A percentile compares a stretch with the other conserved stretches of the same genome.
phyloP scores from a whole-genome alignment of 164 flowering plant species.

The Magnolia kwangsiensis region DNA sequence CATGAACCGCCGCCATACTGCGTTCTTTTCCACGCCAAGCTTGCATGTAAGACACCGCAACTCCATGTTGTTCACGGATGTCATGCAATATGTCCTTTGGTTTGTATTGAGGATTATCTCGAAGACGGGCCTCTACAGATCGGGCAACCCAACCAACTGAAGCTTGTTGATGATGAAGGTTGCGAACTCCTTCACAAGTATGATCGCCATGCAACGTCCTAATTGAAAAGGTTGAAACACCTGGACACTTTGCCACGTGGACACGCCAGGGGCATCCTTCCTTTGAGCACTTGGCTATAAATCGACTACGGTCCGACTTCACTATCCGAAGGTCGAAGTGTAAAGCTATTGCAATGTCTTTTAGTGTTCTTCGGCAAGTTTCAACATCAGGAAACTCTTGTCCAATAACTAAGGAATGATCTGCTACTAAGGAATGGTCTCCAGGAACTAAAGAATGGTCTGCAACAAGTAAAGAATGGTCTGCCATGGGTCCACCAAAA shows the following conservation, averaged over 20 bases:
- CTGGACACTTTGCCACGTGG: constrained; percentile 85
- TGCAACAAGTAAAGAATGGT: constrained; percentile 21
- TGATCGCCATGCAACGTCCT: constrained; percentile 82
- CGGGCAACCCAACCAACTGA: constrained; percentile 98
- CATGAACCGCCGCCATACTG: constrained; percentile 91
- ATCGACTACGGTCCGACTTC: constrained; percentile 88
- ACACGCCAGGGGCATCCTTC: constrained; percentile 99
- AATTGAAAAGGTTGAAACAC: constrained; percentile 73
- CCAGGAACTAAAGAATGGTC: neutral
- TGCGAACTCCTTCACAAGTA: constrained; percentile 87
- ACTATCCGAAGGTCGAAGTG: constrained; percentile 94
- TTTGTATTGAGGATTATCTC: constrained; percentile 87
- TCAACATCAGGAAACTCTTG: constrained; percentile 79
- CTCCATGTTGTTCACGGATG: constrained; percentile 85
- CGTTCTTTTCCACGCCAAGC: constrained; percentile 99
- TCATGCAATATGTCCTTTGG: constrained; percentile 92
- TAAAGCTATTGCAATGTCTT: constrained; percentile 80
- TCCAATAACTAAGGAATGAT: constrained; percentile 55
- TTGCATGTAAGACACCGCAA: constrained; percentile 95
- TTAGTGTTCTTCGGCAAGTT: constrained; percentile 61
- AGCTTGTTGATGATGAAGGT: constrained; percentile 93
- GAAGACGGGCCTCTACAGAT: constrained; percentile 78
- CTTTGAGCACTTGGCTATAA: constrained; percentile 88
- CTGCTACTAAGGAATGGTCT: constrained; percentile 1
- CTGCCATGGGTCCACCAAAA: constrained; percentile 10